Percentiles rank a stretch among this genome's conserved stretches.
Conservation (phyloP, 371 early-diverging fungal species). For the Actinomucor elegans region DNA sequence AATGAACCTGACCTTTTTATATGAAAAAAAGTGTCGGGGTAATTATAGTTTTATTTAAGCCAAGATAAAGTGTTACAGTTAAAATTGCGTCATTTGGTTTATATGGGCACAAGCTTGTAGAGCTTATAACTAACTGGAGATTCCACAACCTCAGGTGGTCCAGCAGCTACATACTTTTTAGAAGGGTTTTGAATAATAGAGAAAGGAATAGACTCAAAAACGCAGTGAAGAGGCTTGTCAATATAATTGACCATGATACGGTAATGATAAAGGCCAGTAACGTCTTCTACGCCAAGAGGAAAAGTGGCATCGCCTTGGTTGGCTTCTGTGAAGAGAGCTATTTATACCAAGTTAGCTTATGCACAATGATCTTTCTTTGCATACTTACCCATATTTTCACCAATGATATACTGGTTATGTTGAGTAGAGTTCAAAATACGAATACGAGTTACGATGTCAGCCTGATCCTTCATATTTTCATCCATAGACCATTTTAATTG, state of each 20-base stretch:
- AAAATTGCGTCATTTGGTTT: background rate
- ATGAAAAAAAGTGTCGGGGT: background rate
- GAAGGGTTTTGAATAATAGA: constrained; percentile 25
- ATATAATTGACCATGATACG: constrained; percentile 41
- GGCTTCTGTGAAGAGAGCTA: constrained; percentile 18
- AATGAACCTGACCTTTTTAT: background rate
- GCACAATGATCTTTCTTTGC: background rate
- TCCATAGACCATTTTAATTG: constrained; percentile 31
- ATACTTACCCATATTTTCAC: constrained; percentile 36
- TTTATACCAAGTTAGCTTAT: background rate
- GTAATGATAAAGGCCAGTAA: constrained; percentile 32
- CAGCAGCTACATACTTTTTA: constrained; percentile 8
- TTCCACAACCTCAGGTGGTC: background rate
- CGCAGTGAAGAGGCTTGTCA: constrained; percentile 27
- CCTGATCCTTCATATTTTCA: constrained; percentile 13
- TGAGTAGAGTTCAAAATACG: constrained; percentile 34
- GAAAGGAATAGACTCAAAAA: constrained; percentile 36
- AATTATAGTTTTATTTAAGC: background rate
- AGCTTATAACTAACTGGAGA: background rate
- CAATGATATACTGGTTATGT: constrained; percentile 32
- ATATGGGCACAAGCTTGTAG: background rate
- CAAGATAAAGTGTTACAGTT: background rate
- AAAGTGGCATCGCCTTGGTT: constrained; percentile 23
- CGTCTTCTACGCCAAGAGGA: constrained; percentile 20
- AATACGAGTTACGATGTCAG: constrained; percentile 36